phyloP scores from a whole-genome alignment of 2,329 filamentous ascomycete species.

The Apiospora kogelbergensis region DNA sequence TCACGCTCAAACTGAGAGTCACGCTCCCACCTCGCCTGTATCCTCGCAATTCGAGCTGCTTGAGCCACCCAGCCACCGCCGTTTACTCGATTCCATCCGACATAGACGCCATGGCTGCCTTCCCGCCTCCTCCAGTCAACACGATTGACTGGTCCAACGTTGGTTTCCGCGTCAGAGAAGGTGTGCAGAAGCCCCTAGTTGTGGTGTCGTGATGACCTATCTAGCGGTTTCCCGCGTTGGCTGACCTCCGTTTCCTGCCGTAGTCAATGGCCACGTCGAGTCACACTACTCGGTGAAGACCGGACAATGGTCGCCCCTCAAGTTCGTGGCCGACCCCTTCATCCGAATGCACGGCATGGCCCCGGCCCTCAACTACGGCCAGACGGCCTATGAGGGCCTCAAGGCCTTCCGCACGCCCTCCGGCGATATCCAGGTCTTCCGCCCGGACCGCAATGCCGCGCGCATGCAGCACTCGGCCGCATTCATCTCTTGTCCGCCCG shows the following conservation, averaged over 20 bases:
- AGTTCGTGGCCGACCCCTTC: slow-evolving; percentile 80
- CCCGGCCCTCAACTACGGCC: slow-evolving; percentile 92
- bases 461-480: slow-evolving; percentile 84
- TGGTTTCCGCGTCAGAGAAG: slow-evolving; percentile 89
- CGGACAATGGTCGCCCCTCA: slow-evolving; percentile 73
- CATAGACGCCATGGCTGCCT: slow-evolving; percentile 32
- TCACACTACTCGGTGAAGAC: slow-evolving; percentile 76
- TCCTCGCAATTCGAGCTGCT: background rate
- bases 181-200: slow-evolving; percentile 43
- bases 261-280: slow-evolving; percentile 93
- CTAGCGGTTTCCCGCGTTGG: background rate
- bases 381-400: slow-evolving; percentile 97
- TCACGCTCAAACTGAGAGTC: background rate
- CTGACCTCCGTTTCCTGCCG: background rate
- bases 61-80: background rate
- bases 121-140: slow-evolving; percentile 75
- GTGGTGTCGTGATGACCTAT: background rate
- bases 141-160: slow-evolving; percentile 93
- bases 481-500: slow-evolving; percentile 78
- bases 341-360: slow-evolving; percentile 93
- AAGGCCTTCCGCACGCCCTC: slow-evolving; percentile 86
- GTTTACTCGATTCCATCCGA: background rate
- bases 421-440: slow-evolving; percentile 81
- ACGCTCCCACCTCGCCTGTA: background rate
- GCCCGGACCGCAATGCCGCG: slow-evolving; percentile 78